Evolutionary conservation across 1,284 basidiomycete species (phyloP).

Genomic region (Termitomyces sp.): DNA sequence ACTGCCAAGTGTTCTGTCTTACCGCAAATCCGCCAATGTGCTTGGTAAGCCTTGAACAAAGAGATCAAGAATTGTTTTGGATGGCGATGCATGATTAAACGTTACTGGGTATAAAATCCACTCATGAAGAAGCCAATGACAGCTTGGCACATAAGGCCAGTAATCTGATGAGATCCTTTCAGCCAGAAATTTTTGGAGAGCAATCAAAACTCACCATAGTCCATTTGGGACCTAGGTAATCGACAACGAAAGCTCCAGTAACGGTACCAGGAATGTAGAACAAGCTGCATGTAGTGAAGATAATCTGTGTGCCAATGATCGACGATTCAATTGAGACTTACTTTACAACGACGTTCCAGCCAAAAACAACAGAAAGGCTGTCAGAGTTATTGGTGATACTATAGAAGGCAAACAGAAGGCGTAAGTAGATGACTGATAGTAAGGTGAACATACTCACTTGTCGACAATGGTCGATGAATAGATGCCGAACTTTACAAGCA

Average conservation of each 20-base stretch:
- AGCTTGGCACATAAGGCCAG: conserved; percentile 65
- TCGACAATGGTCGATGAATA: conserved; percentile 80
- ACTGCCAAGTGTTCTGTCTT: conserved; percentile 15
- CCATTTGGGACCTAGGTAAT: conserved; percentile 69
- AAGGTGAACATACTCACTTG: conserved; percentile 34
- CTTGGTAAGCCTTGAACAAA: conserved; percentile 38
- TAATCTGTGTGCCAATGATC: background rate
- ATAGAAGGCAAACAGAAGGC: background rate
- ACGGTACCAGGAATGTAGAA: conserved; percentile 80
- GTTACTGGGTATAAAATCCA: conserved; percentile 57
- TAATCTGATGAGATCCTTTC: conserved; percentile 40
- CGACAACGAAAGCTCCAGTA: conserved; percentile 74
- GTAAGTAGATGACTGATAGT: background rate
- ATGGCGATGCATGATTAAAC: conserved; percentile 12
- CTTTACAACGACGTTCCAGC: conserved; percentile 79
- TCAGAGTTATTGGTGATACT: conserved; percentile 54
- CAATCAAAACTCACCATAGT: conserved; percentile 52
- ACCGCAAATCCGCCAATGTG: conserved; percentile 79
- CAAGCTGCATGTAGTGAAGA: conserved; percentile 36
- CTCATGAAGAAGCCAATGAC: conserved; percentile 83
- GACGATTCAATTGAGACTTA: conserved; percentile 25
- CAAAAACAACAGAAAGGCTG: conserved; percentile 58
- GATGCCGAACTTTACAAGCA: conserved; percentile 62
- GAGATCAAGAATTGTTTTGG: background rate
- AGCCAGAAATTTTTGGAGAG: background rate